Evolutionary conservation across 1,139 yeast genomes (phyloP).

Genomic region (Debaryomyces sp.): DNA sequence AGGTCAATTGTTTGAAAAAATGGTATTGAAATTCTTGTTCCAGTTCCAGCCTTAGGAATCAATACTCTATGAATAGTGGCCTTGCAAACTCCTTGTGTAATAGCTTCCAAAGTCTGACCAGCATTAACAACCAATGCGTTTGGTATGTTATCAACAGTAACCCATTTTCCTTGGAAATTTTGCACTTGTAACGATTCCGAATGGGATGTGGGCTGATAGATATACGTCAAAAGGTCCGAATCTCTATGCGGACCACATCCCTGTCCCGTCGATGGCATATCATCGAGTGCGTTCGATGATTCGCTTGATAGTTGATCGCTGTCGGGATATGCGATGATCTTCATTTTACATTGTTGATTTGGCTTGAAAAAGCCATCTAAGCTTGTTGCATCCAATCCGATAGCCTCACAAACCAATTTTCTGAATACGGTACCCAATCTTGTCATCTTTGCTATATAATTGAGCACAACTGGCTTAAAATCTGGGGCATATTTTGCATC

Average conservation of each 20-base stretch:
- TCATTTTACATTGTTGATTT: constrained; percentile 57
- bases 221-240: constrained; percentile 63
- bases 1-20: constrained; percentile 57
- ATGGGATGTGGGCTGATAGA: constrained; percentile 58
- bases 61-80: constrained; percentile 72
- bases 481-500: constrained; percentile 49
- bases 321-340: constrained; percentile 56
- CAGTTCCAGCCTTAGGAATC: constrained; percentile 55
- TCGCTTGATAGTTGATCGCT: constrained; percentile 25
- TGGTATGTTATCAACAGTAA: constrained; percentile 49
- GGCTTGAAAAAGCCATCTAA: constrained; percentile 54
- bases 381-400: constrained; percentile 48
- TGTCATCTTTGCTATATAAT: constrained; percentile 53
- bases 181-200: constrained; percentile 59
- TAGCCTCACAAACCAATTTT: constrained; percentile 54
- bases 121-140: constrained; percentile 53
- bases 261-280: constrained; percentile 51
- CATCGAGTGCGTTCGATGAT: constrained; percentile 33
- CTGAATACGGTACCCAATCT: constrained; percentile 45
- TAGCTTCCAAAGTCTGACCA: constrained; percentile 58
- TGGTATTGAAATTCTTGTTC: constrained; percentile 56
- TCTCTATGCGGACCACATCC: constrained; percentile 78
- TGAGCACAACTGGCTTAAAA: constrained; percentile 47
- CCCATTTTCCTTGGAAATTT: constrained; percentile 65
- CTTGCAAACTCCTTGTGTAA: constrained; percentile 55